A percentile compares a stretch with the other conserved stretches of the same genome.
phyloP scores from a whole-genome alignment of 805 yeast species.

The Starmerella vitae region DNA sequence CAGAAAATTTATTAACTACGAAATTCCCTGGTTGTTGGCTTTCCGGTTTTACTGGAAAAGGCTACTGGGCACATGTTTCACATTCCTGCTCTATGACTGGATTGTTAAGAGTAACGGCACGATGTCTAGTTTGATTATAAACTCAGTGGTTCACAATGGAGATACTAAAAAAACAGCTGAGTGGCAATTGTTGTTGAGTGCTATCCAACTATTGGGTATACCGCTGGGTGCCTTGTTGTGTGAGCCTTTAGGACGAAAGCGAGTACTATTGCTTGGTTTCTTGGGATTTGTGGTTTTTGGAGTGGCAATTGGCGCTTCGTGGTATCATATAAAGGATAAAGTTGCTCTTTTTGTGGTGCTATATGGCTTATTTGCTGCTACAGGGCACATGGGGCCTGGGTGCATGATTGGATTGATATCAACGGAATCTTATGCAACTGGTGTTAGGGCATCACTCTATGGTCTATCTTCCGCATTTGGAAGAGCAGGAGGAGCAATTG shows the following conservation, averaged over 20 bases:
- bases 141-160: constrained; percentile 33
- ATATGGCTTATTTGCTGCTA: constrained; percentile 56
- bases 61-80: constrained; percentile 56
- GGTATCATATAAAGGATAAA: constrained; percentile 41
- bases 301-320: constrained; percentile 34
- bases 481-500: constrained; percentile 74
- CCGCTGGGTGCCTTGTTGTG: constrained; percentile 53
- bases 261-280: constrained; percentile 60
- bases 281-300: constrained; percentile 51
- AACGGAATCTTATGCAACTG: constrained; percentile 61
- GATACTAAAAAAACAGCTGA: constrained; percentile 46
- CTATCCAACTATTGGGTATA: constrained; percentile 58
- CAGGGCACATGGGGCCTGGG: constrained; percentile 71
- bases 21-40: constrained; percentile 44
- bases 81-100: constrained; percentile 73
- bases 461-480: constrained; percentile 70
- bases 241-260: constrained; percentile 56
- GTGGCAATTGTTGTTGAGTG: constrained; percentile 55
- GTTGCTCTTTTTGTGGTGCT: constrained; percentile 53
- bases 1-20: constrained; percentile 45
- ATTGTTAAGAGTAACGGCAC: constrained; percentile 70
- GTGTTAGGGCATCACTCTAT: constrained; percentile 61
- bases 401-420: constrained; percentile 54
- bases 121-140: constrained; percentile 48
- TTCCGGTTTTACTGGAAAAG: constrained; percentile 56